Conservation (phyloP, 257 asterid genomes). For the Linderniella brevidens region DNA sequence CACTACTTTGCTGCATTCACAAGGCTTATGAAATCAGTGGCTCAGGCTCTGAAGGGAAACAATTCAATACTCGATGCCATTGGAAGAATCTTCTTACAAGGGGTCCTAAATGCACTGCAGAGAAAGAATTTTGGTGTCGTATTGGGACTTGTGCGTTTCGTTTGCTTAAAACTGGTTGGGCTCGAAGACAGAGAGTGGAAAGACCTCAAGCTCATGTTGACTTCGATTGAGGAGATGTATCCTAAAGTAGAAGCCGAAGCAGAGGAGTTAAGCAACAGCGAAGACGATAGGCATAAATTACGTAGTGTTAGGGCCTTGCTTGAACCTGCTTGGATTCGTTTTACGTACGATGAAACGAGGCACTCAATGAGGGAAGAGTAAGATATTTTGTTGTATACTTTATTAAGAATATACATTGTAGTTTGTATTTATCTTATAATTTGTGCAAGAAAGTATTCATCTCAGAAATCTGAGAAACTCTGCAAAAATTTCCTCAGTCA, state of each 20-base stretch:
- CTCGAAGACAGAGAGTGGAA: constrained; percentile 30
- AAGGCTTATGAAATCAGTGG: constrained; percentile 30
- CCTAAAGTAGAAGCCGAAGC: constrained; percentile 25
- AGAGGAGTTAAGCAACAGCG: constrained; percentile 15
- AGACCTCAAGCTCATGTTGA: constrained; percentile 35
- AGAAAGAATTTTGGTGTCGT: constrained; percentile 31
- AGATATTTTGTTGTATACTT: neutral
- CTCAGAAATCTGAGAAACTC: too few relatives aligned
- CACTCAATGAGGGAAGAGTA: constrained; percentile 26
- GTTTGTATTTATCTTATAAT: too few relatives aligned
- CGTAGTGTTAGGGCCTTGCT: constrained; percentile 38
- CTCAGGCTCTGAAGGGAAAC: constrained; percentile 32
- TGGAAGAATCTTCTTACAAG: constrained; percentile 34
- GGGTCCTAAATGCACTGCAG: constrained; percentile 27
- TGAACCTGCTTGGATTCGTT: constrained; percentile 43
- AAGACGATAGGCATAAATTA: constrained; percentile 26
- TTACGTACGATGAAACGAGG: constrained; percentile 18
- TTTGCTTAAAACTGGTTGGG: constrained; percentile 38
- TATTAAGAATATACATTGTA: neutral
- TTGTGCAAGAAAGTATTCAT: too few relatives aligned
- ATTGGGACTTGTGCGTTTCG: constrained; percentile 52
- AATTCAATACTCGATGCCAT: constrained; percentile 44
- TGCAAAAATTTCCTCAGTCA: too few relatives aligned
- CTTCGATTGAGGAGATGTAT: constrained; percentile 25
- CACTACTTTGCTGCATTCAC: constrained; percentile 31